Evolutionary conservation across 148 eudicot species (phyloP).

Genomic region (Rhododendron vialii): DNA sequence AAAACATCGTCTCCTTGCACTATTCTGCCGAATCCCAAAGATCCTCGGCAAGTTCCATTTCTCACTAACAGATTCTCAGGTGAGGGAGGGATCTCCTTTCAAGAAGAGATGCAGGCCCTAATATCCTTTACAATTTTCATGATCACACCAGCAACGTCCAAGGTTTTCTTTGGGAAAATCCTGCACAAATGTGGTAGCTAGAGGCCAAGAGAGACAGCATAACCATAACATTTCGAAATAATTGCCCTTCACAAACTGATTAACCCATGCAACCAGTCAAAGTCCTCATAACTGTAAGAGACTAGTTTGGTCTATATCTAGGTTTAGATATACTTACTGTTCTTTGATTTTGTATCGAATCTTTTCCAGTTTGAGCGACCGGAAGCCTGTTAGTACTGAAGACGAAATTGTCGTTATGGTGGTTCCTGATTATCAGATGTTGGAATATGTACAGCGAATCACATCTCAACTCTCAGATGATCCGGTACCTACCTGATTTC

Average conservation of each 20-base stretch:
- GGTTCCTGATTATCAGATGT: conserved; percentile 97
- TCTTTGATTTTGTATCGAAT: background rate
- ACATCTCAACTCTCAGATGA: conserved; percentile 86
- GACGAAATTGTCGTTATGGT: conserved; percentile 96
- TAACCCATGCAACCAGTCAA: background rate
- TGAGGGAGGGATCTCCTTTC: background rate
- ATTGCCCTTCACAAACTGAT: background rate
- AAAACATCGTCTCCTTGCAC: background rate
- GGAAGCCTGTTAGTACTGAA: conserved; percentile 82
- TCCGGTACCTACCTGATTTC: conserved; percentile 47
- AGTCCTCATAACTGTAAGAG: background rate
- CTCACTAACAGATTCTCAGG: background rate
- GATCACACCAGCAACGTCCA: background rate
- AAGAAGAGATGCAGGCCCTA: background rate
- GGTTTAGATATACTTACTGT: background rate
- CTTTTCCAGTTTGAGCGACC: conserved; percentile 75
- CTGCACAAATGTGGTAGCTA: background rate
- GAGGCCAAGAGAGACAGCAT: background rate
- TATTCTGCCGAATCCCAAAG: background rate
- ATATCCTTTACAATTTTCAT: background rate
- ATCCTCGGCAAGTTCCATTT: background rate
- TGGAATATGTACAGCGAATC: conserved; percentile 73
- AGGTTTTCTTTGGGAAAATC: background rate
- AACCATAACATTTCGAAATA: background rate
- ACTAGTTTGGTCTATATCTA: background rate